phyloP scores from a whole-genome alignment of 371 early-diverging fungal genomes.

The Haplosporangium sp. region DNA sequence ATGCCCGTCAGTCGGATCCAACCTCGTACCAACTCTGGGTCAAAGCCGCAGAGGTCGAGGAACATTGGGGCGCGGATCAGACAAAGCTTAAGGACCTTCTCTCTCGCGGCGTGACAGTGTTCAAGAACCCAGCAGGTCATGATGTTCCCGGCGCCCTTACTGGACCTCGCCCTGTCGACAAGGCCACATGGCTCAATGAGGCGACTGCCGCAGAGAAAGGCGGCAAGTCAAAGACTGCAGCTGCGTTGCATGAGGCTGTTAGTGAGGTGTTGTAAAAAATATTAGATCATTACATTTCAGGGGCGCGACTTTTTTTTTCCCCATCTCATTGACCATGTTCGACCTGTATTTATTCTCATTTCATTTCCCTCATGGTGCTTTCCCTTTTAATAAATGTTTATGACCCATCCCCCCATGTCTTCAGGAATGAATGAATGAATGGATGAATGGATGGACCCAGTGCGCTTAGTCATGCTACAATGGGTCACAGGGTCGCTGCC shows the following conservation, averaged over 20 bases:
- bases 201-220: constrained; percentile 19
- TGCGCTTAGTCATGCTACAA: too few species aligned
- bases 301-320: background rate
- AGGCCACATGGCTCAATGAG: constrained; percentile 37
- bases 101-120: constrained; percentile 23
- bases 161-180: constrained; percentile 13
- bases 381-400: too few species aligned
- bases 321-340: background rate
- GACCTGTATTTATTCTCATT: too few species aligned
- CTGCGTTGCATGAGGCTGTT: constrained; percentile 30
- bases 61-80: constrained; percentile 36
- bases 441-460: too few species aligned
- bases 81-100: constrained; percentile 27
- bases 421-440: too few species aligned
- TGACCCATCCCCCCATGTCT: too few species aligned
- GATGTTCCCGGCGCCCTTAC: constrained; percentile 11
- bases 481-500: too few species aligned
- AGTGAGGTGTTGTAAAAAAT: constrained; percentile 17
- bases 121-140: constrained; percentile 47
- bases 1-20: constrained; percentile 24
- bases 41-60: constrained; percentile 39
- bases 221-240: constrained; percentile 47
- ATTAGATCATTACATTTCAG: background rate
- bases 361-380: too few species aligned
- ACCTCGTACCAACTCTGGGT: constrained; percentile 32